Conservation (phyloP, 352 stramenopile species). For the Phytophthora aleatoria region DNA sequence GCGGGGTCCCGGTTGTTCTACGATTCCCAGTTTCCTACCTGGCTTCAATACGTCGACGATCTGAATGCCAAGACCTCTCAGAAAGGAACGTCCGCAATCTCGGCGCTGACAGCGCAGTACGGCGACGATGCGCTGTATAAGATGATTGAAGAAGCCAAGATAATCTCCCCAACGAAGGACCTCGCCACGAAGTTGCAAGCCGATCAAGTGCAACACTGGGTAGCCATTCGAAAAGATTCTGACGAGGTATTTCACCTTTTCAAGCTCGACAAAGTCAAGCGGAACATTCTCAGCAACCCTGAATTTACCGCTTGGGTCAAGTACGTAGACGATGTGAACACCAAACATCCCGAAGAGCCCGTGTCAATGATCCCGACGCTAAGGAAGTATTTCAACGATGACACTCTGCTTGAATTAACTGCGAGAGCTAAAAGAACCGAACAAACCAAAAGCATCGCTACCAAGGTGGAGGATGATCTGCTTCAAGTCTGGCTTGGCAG, state of each 20-base stretch:
- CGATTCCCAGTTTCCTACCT: not conserved
- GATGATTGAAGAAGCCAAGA: not conserved
- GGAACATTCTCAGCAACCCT: not conserved
- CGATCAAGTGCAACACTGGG: no score
- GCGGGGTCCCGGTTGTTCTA: not conserved
- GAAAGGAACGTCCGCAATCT: not conserved
- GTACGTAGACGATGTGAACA: conserved; percentile 9
- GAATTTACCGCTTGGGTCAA: conserved; percentile 2
- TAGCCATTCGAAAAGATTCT: no score
- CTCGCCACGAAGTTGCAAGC: no score
- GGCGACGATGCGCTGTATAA: not conserved
- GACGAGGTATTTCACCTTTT: no score
- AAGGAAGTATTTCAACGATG: not conserved
- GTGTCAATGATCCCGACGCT: not conserved
- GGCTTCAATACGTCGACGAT: conserved; percentile 4
- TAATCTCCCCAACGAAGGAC: not conserved
- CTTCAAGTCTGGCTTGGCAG: no score
- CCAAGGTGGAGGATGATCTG: no score
- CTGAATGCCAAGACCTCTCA: not conserved
- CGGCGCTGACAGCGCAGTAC: not conserved
- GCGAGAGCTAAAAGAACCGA: no score
- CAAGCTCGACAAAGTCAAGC: no score
- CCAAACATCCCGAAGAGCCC: not conserved
- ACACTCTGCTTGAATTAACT: not conserved
- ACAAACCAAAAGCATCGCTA: no score